Conservation (phyloP, 2,329 filamentous ascomycete genomes). For the Pseudopithomyces maydicus region DNA sequence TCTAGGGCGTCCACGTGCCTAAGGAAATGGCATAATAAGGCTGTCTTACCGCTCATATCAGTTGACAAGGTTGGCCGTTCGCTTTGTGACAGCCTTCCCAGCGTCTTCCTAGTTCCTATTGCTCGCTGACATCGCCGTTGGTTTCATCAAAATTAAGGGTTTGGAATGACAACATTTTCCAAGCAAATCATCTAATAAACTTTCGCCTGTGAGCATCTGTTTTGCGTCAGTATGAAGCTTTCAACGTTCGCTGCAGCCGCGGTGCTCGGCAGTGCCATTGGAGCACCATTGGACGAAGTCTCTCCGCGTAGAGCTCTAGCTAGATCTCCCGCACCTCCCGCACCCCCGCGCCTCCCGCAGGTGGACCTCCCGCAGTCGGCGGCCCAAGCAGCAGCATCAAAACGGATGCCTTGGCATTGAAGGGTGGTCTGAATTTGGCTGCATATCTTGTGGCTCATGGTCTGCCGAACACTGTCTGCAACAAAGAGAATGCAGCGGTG, state of each 20-base stretch:
- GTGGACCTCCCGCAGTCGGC: constrained; percentile 18
- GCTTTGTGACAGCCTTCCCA: background rate
- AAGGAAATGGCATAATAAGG: background rate
- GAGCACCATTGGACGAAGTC: constrained; percentile 15
- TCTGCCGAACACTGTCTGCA: constrained; percentile 38
- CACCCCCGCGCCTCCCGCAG: constrained; percentile 17
- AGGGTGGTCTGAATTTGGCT: constrained; percentile 41
- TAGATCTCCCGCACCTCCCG: constrained; percentile 12
- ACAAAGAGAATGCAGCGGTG: constrained; percentile 44
- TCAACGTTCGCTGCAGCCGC: constrained; percentile 17
- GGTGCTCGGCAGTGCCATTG: constrained; percentile 18
- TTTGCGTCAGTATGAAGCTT: constrained; percentile 23
- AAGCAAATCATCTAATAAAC: constrained; percentile 1
- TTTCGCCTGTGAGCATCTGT: constrained; percentile 4
- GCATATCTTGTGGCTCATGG: constrained; percentile 29
- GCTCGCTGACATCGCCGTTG: background rate
- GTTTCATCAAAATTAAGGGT: background rate
- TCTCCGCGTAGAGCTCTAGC: background rate
- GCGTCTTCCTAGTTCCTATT: background rate
- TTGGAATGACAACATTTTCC: background rate
- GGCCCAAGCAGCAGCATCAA: constrained; percentile 13
- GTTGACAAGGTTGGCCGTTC: background rate
- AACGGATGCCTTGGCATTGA: constrained; percentile 41
- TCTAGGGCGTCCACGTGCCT: background rate
- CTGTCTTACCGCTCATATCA: background rate